Evolutionary conservation across 179 eudicot species (phyloP), one percentile per base, ranked within the genome.

Genomic region (Amaranthus tricolor): DNA sequence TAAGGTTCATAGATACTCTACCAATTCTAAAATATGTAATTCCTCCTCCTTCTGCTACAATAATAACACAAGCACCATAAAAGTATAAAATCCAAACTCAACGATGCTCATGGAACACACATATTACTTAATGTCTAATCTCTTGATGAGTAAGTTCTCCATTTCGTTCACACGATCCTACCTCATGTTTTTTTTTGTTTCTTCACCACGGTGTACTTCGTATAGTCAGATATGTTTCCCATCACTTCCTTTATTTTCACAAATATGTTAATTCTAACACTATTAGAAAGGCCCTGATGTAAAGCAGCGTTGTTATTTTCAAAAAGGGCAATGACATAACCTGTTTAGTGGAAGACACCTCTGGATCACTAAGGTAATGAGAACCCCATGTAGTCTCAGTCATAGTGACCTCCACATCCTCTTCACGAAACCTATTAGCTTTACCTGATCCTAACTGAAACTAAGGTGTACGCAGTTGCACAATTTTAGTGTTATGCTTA

Each of bases 371-470:
- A 61, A 83, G 71, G 76, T 80, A 79, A 55, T 83, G 86, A 81
- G 87, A 62, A 73, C 79, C 83, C 89, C 88, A 86, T 8, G 86
- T 70, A 65, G 67, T 84, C 17, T 85, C 94, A 68, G 81, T 71
- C 45, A 77, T 43, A 52, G 80, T 80, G 62, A 85, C 82, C 47
- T 82, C 89, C 9, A 54, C 70, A 59, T 79, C 82, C 64, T 75
- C 89, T 76, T 83, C 91, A 79, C 81, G 57, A 69, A 86, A 79
- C 11, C 82, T 89, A 75, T 89, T 77, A 67, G 78, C 86, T 83
- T 92, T 85, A 65, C 88, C 94, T 13, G 97, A 90, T 68, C 95
- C 97, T 43, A 88, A 81, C 81, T 88, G 92, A 84, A 93, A 89
- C 77, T 84, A 93, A 21, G 97, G 99, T 11, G 93, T 87, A 79